Conservation (phyloP, 345 rosid species). For the Clausena lansium region DNA sequence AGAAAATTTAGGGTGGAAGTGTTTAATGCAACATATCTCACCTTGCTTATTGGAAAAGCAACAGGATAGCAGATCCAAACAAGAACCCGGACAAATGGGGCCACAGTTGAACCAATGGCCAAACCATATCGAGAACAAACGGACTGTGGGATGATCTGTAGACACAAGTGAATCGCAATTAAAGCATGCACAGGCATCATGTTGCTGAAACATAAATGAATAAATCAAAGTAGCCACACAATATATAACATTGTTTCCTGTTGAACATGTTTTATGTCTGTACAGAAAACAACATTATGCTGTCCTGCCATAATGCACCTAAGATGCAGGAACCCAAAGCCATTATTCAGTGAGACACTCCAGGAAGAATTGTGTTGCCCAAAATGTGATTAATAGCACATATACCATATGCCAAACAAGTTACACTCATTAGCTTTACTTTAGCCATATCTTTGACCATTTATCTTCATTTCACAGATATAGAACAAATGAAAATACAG, state of each 20-base stretch:
- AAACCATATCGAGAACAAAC: conserved; percentile 91
- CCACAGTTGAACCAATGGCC: conserved; percentile 88
- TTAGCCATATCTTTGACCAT: background rate
- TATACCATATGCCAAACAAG: background rate
- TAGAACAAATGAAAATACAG: background rate
- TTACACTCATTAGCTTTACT: background rate
- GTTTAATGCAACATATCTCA: conserved; percentile 19
- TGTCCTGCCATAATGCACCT: background rate
- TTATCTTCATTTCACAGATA: background rate
- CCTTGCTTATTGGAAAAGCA: conserved; percentile 99
- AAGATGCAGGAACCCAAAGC: conserved; percentile 4
- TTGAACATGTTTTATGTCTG: background rate
- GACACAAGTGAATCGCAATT: conserved; percentile 15
- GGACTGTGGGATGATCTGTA: conserved; percentile 92
- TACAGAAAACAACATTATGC: background rate
- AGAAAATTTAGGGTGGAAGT: background rate
- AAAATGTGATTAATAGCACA: background rate
- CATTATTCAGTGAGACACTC: background rate
- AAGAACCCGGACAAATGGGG: conserved; percentile 82
- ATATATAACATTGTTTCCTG: background rate
- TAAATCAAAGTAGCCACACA: background rate
- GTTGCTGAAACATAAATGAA: background rate
- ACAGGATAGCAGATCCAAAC: conserved; percentile 89
- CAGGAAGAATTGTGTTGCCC: background rate
- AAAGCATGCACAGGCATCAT: background rate